A percentile compares a stretch with the other conserved stretches of the same genome.
Evolutionary conservation across 2,329 filamentous ascomycete genomes (phyloP).

Genomic region (Fusarium subglutinans): DNA sequence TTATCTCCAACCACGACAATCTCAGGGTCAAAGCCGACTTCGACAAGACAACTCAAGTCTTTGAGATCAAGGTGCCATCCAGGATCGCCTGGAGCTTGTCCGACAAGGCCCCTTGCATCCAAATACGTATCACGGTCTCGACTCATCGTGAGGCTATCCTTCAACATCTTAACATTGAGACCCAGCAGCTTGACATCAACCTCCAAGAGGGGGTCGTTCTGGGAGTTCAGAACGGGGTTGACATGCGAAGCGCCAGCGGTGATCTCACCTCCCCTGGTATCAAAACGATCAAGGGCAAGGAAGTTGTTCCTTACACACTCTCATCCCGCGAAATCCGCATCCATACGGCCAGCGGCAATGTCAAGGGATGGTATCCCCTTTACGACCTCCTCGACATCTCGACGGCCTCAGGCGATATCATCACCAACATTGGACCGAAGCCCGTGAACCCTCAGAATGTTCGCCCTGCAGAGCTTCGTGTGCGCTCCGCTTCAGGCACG

Average conservation of each 20-base stretch:
- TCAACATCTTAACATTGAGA: constrained; percentile 48
- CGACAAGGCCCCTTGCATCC: constrained; percentile 54
- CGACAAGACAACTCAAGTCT: constrained; percentile 48
- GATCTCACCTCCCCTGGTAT: constrained; percentile 49
- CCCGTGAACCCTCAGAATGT: constrained; percentile 47
- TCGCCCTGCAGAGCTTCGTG: constrained; percentile 52
- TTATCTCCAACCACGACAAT: constrained; percentile 55
- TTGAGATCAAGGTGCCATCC: constrained; percentile 53
- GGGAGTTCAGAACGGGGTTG: constrained; percentile 39
- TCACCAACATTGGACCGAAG: constrained; percentile 53
- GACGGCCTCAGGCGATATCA: constrained; percentile 56
- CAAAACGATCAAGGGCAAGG: constrained; percentile 32
- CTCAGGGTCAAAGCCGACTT: constrained; percentile 49
- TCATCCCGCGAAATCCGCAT: constrained; percentile 55
- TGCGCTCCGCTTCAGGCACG: constrained; percentile 56
- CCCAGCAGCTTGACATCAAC: constrained; percentile 52
- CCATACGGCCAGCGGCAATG: constrained; percentile 53
- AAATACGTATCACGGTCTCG: constrained; percentile 58
- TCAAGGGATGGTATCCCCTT: constrained; percentile 61
- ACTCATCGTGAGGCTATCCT: constrained; percentile 54
- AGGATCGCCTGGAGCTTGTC: constrained; percentile 42
- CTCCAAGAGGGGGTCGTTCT: constrained; percentile 54
- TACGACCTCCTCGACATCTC: constrained; percentile 58
- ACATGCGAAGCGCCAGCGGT: constrained; percentile 52
- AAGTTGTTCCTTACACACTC: constrained; percentile 51